Conservation (phyloP, 306 rosid species). For the Corylus americana region DNA sequence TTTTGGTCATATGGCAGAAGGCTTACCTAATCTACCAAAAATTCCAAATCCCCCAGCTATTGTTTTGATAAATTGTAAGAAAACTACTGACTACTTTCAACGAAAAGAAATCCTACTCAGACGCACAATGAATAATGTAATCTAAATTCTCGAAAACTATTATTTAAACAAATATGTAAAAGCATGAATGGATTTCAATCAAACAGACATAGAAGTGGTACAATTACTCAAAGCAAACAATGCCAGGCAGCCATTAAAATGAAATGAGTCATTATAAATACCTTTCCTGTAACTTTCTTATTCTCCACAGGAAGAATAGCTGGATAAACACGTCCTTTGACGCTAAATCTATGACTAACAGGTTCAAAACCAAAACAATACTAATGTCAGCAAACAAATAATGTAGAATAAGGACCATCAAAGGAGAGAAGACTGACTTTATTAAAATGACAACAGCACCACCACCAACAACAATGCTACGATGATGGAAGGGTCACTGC, state of each 20-base stretch:
- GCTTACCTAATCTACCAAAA: not conserved
- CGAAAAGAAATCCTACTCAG: not conserved
- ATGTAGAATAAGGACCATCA: not conserved
- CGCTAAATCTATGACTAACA: constrained; percentile 72
- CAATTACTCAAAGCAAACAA: not conserved
- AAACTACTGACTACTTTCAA: not conserved
- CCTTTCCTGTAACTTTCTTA: constrained; percentile 66
- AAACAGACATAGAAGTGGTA: not conserved
- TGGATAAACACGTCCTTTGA: constrained; percentile 87
- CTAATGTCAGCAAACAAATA: not conserved
- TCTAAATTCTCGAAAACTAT: not conserved
- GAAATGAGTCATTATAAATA: constrained; percentile 5
- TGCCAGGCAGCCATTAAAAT: not conserved
- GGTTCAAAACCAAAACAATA: not conserved
- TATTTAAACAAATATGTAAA: not conserved
- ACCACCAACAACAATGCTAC: not conserved
- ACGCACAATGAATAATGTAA: not conserved
- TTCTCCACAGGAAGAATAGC: constrained; percentile 73
- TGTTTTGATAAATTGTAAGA: not conserved
- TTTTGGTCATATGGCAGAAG: not conserved
- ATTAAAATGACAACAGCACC: not conserved
- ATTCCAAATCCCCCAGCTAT: too few relatives aligned
- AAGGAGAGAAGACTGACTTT: not conserved
- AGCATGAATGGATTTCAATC: not conserved
- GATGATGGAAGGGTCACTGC: not conserved